phyloP scores from a whole-genome alignment of 1,139 yeast species.

The Blastobotrys arbuscula region DNA sequence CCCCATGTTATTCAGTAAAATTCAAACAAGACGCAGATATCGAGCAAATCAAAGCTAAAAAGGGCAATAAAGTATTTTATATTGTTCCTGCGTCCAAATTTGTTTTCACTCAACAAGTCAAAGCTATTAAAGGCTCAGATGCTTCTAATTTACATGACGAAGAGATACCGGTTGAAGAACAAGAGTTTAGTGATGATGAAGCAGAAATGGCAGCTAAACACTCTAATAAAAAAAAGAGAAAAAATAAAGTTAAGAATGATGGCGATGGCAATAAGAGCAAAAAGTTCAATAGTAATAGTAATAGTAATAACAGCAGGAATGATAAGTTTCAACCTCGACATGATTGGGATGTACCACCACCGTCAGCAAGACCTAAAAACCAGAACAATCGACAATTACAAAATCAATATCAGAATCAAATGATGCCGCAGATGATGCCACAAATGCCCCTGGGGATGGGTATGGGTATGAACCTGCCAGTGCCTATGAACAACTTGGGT shows the following conservation, averaged over 20 bases:
- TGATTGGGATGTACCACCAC: slow-evolving; percentile 15
- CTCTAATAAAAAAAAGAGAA: slow-evolving; percentile 44
- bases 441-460: slow-evolving; percentile 7
- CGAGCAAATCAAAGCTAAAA: slow-evolving; percentile 38
- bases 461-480: slow-evolving; percentile 5
- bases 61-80: slow-evolving; percentile 61
- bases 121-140: slow-evolving; percentile 75
- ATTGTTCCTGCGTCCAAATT: slow-evolving; percentile 81
- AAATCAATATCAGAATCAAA: neutral
- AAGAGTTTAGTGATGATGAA: slow-evolving; percentile 93
- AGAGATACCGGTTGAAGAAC: slow-evolving; percentile 87
- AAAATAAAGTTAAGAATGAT: neutral
- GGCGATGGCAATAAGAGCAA: slow-evolving; percentile 14
- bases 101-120: slow-evolving; percentile 67
- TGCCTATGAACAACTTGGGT: neutral
- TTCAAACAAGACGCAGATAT: slow-evolving; percentile 57
- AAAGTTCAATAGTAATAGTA: slow-evolving; percentile 9
- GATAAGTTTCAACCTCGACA: slow-evolving; percentile 8
- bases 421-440: neutral
- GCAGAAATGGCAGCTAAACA: slow-evolving; percentile 57
- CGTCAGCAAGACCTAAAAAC: neutral
- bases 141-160: slow-evolving; percentile 95
- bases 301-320: neutral
- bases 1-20: slow-evolving; percentile 77
- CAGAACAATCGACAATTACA: neutral